Evolutionary conservation across 2,329 filamentous ascomycete genomes (phyloP).

Genomic region (Coniella vitis): DNA sequence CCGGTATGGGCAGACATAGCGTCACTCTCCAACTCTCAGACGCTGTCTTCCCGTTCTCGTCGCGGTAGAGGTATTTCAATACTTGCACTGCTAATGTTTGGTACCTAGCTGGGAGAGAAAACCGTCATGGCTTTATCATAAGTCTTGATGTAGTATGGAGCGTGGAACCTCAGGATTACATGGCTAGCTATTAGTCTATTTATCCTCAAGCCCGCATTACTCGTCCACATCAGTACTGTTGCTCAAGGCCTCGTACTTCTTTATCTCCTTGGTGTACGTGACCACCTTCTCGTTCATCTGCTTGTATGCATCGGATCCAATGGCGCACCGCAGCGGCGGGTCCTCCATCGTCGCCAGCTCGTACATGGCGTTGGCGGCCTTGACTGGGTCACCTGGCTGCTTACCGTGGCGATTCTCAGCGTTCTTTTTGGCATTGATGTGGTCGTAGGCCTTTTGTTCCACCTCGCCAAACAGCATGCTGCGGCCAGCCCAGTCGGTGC

Average conservation of each 20-base stretch:
- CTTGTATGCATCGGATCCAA: constrained; percentile 3
- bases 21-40: too few relatives aligned
- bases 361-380: constrained; percentile 45
- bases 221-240: constrained; percentile 1
- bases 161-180: too few relatives aligned
- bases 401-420: constrained; percentile 31
- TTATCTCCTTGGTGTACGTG: background rate
- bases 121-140: too few relatives aligned
- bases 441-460: constrained; percentile 27
- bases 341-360: constrained; percentile 32
- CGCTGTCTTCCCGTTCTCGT: too few relatives aligned
- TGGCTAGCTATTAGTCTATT: too few relatives aligned
- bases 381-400: constrained; percentile 49
- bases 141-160: too few relatives aligned
- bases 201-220: background rate
- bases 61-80: too few relatives aligned
- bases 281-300: background rate
- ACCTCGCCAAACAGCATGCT: constrained; percentile 32
- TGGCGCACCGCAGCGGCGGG: background rate
- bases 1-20: too few relatives aligned
- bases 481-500: constrained; percentile 28
- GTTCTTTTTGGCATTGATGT: constrained; percentile 24
- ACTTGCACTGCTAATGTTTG: too few relatives aligned
- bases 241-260: constrained; percentile 2
- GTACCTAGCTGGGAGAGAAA: too few relatives aligned